Base-by-base conservation (phyloP, 164 flowering plant species). In the Vitis labrusca region DNA sequence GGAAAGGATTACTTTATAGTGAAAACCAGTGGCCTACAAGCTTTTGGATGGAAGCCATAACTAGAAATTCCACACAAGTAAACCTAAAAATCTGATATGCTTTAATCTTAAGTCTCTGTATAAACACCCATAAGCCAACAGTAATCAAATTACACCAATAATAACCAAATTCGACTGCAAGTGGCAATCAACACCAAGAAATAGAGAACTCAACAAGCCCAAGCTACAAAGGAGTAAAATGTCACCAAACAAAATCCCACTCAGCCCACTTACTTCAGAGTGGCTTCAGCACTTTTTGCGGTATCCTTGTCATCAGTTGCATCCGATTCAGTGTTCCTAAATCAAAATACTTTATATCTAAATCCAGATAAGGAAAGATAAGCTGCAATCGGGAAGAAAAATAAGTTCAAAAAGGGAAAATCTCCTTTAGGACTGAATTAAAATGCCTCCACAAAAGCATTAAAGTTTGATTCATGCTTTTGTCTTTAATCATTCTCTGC, bases 401-500 rank as follows among this genome's bases (percentile, higher is more conserved):
- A 23, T 1, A 23, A 37, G 44, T 9, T 66, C 11, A 62, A 48
- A 66, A 57, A 57, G 44, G 16, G 37, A 62, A 60, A 48, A 19
- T 37, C 48, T 17, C 19, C 60, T 69, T 47, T 37, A 54, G n/a
- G n/a, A n/a, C 50, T 57, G 27, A 44, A 27, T 8, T 11, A 56
- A 10, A 19, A 59, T 48, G 6, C n/a, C 48, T 49, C 59, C 5
- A 11, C 32, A 23, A 9, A 17, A 10, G 16, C 19, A 23, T 7
- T 4, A 16, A 53, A 66, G n/a, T 52, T 17, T 57, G 23, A 32
- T n/a, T 23, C 70, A 59, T 23, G 90, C 97, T 32, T 32, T 93
- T 93, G 9, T 95, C 99, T 61, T 93, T 95, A 23, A 95, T 90
- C 96, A 85, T 84, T 56, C 9, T 79, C 96, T 98, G 91, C 8